These are phyloP conservation scores for Gossypium laxum DNA, from an alignment of 441 rosid species.

Conservation along the genomic window DNA sequence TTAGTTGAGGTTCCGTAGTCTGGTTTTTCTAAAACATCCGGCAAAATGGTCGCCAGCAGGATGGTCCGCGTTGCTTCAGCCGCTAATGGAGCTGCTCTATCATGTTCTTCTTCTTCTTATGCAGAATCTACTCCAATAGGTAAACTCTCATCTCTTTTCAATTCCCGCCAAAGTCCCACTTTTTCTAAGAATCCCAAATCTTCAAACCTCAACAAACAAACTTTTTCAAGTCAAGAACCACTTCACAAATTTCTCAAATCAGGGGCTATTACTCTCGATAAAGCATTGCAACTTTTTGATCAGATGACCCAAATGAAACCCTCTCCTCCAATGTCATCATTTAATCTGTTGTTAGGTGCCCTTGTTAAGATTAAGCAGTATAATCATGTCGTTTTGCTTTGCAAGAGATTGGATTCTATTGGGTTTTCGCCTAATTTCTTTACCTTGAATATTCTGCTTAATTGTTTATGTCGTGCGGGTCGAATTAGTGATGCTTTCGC, in stretches of 20 bases:
- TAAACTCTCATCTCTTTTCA: slow-evolving; percentile 11
- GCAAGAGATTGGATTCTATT: slow-evolving; percentile 9
- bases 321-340: slow-evolving; percentile 10
- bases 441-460: slow-evolving; percentile 24
- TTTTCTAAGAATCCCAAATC: not conserved
- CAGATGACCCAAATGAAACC: slow-evolving; percentile 12
- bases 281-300: slow-evolving; percentile 20
- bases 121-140: not conserved
- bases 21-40: not conserved
- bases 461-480: slow-evolving; percentile 18
- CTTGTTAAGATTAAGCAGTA: slow-evolving; percentile 21
- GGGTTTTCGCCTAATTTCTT: slow-evolving; percentile 18
- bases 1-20: not conserved
- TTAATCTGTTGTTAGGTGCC: slow-evolving; percentile 20
- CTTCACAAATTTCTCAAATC: slow-evolving; percentile 7
- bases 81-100: not conserved
- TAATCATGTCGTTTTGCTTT: slow-evolving; percentile 14
- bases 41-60: not conserved
- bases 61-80: not conserved
- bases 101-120: not conserved
- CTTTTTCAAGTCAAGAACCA: not conserved
- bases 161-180: not conserved
- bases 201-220: not conserved
- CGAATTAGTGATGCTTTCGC: slow-evolving; percentile 19
- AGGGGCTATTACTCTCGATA: slow-evolving; percentile 20